Evolutionary conservation across 2,329 filamentous ascomycete species (phyloP), one percentile per base, ranked within the genome.

Genomic region (Arthrobotrys sphaeroides): DNA sequence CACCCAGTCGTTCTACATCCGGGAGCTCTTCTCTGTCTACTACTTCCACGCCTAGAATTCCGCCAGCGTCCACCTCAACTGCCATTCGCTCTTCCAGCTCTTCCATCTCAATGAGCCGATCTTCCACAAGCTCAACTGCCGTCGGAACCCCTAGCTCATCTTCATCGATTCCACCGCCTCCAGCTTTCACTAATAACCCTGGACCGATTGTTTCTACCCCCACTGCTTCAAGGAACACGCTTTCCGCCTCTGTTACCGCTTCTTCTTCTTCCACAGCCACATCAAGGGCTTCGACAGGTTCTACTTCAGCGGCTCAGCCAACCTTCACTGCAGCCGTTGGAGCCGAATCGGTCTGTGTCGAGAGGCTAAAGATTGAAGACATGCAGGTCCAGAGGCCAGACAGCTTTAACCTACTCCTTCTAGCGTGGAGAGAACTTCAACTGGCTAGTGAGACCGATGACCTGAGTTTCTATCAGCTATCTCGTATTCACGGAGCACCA

Each of bases 371-470:
- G 12, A 60, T 75, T 45, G 57, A 75, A 20, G 59, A 69, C 53
- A 75, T 75, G 72, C 64, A 75, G 16, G 26, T 31, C 1, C 45
- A 65, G 36, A 49, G 38, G 24, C 72, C 72, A 7, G 64, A 75
- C 31, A 75, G 64, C 47, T 69, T 77, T 62, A 79, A 79, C 42
- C 77, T 79, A 36, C 77, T 78, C n/a, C 64, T 78, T 18, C 38
- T 78, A 9, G 78, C 55, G 20, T 72, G 78, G 77, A 61, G 57
- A 24, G 68, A 73, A 10, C 73, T 79, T 57, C 73, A 77, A 62
- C 26, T 72, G 20, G 47, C 66, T 0, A 60, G 72, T 1, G 78
- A 79, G 43, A 61, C 75, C 4, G 20, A 73, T 26, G 73, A 77
- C 47, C 26, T 78, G 12, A 78, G 77, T 24, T 49, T 78, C 67